phyloP scores from a whole-genome alignment of 2,329 filamentous ascomycete species.

The Cladobotryum protrusum region DNA sequence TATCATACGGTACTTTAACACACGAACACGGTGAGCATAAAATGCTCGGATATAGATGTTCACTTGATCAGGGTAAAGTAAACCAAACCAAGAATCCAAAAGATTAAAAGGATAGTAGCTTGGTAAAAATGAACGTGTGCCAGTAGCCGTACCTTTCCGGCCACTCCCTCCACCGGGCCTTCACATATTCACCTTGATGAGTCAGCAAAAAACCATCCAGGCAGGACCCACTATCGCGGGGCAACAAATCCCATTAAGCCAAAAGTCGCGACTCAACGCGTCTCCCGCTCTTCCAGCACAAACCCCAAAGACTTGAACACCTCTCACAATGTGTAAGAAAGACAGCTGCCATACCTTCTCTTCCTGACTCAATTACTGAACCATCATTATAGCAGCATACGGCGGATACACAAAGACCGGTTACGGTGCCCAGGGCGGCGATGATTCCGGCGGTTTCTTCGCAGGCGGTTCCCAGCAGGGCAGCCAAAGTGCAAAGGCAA shows the following conservation, averaged over 20 bases:
- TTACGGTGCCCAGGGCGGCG: constrained; percentile 51
- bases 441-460: constrained; percentile 58
- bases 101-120: too few species aligned
- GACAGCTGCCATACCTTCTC: not conserved
- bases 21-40: too few species aligned
- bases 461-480: constrained; percentile 54
- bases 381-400: constrained; percentile 39
- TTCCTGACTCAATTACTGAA: constrained; percentile 6
- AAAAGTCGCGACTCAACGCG: constrained; percentile 27
- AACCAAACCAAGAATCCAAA: too few species aligned
- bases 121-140: too few species aligned
- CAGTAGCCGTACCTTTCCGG: too few species aligned
- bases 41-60: too few species aligned
- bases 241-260: constrained; percentile 23
- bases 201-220: too few species aligned
- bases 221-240: too few species aligned
- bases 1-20: too few species aligned
- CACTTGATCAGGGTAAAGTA: too few species aligned
- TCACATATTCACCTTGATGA: too few species aligned
- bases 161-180: too few species aligned
- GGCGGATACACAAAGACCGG: constrained; percentile 39
- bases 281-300: constrained; percentile 17
- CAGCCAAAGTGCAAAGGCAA: constrained; percentile 43
- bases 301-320: constrained; percentile 10
- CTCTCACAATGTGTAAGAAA: constrained; percentile 30